Conservation (phyloP, 2,329 filamentous ascomycete genomes). For the Fusarium sp. region DNA sequence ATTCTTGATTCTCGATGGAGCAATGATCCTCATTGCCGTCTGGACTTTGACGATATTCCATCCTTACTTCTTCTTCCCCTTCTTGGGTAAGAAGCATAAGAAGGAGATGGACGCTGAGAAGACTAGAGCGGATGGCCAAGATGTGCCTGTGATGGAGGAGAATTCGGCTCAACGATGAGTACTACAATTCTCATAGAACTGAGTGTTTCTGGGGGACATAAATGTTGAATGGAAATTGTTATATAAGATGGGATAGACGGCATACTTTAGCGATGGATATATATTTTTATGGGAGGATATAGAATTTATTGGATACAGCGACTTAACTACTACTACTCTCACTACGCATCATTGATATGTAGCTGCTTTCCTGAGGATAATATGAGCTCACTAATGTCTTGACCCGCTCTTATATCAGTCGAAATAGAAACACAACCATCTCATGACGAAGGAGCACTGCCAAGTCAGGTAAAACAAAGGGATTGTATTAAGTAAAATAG, state of each 20-base stretch:
- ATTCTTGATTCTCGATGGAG: constrained; percentile 36
- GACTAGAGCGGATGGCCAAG: background rate
- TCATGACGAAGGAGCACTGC: background rate
- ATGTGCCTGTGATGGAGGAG: constrained; percentile 7
- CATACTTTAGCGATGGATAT: background rate
- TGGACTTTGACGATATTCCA: constrained; percentile 38
- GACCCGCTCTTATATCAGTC: no score
- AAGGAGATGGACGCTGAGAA: constrained; percentile 9
- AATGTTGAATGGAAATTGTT: fast-evolving
- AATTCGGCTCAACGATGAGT: background rate
- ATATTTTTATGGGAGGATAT: background rate
- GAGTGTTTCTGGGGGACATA: no score
- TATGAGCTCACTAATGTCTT: no score
- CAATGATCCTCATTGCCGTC: constrained; percentile 34
- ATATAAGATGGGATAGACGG: background rate
- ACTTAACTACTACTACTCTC: no score
- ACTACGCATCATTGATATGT: no score
- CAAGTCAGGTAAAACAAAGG: background rate
- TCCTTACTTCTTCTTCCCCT: constrained; percentile 36
- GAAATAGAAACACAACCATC: no score
- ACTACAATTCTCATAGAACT: background rate
- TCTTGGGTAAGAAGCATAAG: constrained; percentile 15
- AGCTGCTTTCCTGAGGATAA: fast-evolving
- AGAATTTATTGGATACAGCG: background rate
- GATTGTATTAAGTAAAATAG: background rate